Base-by-base conservation (phyloP, 192 early-diverging fungal species). In the Globomyces pollinis-pini region DNA sequence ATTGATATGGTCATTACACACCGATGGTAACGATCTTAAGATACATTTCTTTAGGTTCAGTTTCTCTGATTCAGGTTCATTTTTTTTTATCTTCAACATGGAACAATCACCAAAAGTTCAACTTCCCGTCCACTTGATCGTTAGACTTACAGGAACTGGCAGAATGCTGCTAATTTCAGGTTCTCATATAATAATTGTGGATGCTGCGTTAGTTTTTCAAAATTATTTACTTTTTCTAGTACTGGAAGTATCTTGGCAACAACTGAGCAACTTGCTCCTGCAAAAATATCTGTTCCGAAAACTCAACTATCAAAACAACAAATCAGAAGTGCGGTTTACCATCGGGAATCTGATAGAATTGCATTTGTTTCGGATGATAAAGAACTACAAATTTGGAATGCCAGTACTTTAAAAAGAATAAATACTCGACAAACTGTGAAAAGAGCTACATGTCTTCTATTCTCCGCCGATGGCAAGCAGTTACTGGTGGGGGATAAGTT, bases 401-500 rank as follows among this genome's bases (percentile, higher is more conserved):
- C 52, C 7, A 18, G 33, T 32, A 34, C 52, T 4, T n/a, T 38
- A n/a, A 55, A 55, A 55, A 21, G 21, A 28, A 45, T 54, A 24
- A 38, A 33, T 44, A 44, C 18, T 18, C 57, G 67, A 33, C 36
- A 41, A 9, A 35, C 66, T 21, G 55, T 77, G 31, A 94, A 94
- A 60, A 86, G 91, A 35, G 74, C 78, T n/a, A 91, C 44, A 5
- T 47, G 44, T 47, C 56, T 96, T 9, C 59, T 64, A 18, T 95
- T 92, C 61, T 81, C 81, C 38, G 74, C 73, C 0, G 66, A 81
- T 36, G 85, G 80, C 13, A 71, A 64, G 11, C 34, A 76, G 39
- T 62, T 98, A 43, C 33, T 94, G 9, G 79, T 83, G 0, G 91
- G 86, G 8, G 96, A 99, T 70, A 96, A 96, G 69, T 94, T 93